phyloP scores from a whole-genome alignment of 2,329 filamentous ascomycete species.

The Xylariaceae sp. region DNA sequence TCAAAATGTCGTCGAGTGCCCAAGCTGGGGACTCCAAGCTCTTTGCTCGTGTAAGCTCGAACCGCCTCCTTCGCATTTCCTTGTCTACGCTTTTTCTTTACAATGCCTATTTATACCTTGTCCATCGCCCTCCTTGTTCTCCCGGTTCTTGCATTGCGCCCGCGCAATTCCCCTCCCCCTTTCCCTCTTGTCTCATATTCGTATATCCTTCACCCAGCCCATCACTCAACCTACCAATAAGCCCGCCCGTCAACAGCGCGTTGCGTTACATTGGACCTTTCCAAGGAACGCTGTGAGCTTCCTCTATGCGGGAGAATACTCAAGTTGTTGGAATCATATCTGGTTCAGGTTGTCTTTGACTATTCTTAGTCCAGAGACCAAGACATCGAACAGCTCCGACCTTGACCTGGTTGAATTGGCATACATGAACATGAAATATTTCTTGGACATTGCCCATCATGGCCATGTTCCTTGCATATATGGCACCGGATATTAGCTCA shows the following conservation, averaged over 20 bases:
- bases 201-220: not conserved
- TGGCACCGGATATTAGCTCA: slow-evolving; percentile 43
- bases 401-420: slow-evolving; percentile 11
- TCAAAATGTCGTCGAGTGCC: slow-evolving; percentile 53
- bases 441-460: slow-evolving; percentile 20
- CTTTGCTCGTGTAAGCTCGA: slow-evolving; percentile 79
- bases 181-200: not conserved
- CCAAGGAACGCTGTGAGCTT: not conserved
- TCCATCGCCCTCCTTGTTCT: slow-evolving; percentile 4
- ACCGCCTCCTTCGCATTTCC: slow-evolving; percentile 3
- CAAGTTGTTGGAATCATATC: slow-evolving; percentile 1
- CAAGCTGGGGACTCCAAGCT: slow-evolving; percentile 92
- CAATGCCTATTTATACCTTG: slow-evolving; percentile 4
- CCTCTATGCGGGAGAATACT: slow-evolving; percentile 1
- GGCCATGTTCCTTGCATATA: slow-evolving; percentile 51
- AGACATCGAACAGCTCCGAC: slow-evolving; percentile 6
- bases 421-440: slow-evolving; percentile 21
- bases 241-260: not conserved
- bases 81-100: not conserved
- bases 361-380: not conserved
- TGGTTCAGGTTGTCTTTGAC: not conserved
- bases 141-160: not conserved
- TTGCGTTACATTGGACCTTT: not conserved
- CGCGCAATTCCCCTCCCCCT: not conserved
- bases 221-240: not conserved